Base-by-base conservation (phyloP, 2,329 filamentous ascomycete genomes). In the Intubia oerlemansii region DNA sequence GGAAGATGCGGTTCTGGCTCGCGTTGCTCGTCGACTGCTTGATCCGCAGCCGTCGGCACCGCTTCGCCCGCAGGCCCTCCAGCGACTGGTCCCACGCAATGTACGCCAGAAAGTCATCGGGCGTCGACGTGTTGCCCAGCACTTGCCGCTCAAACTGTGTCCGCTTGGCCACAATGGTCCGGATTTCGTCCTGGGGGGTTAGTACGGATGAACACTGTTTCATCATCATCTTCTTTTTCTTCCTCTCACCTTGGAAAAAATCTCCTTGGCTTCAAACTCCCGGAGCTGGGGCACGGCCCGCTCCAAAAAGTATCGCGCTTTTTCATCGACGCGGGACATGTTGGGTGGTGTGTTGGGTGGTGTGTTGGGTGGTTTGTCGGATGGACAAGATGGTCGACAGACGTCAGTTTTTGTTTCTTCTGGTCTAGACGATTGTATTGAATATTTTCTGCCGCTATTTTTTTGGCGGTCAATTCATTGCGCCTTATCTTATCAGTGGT, bases 291-390 rank as follows among this genome's bases (percentile, higher is more conserved):
- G 81, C 24, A 93, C 79, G 3, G 78, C 76, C 41, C 85, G 76
- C 56, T 98, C 88, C 38, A 95, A 66, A 51, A 79, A 93, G 53
- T 85, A 95, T 33, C 85, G 79, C 32, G 85, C 88, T 53, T 93
- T 95, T 45, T 95, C 88, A 37, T 78, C 75, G 33, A 88, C 74
- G 24, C 70, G 75, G 2, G 82, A 67, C 81, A 92, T 91, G 34
- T n/a, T n/a, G n/a, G n/a, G n/a, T n/a, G n/a, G n/a, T n/a, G n/a
- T n/a, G n/a, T n/a, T n/a, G n/a, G n/a, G n/a, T n/a, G n/a, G n/a
- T n/a, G n/a, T n/a, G n/a, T n/a, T n/a, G n/a, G n/a, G n/a, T n/a
- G n/a, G n/a, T n/a, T n/a, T n/a, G n/a, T n/a, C n/a, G n/a, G n/a
- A n/a, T n/a, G n/a, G n/a, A n/a, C n/a, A n/a, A n/a, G n/a, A n/a